These are phyloP conservation scores for Tolypocladium ophioglossoides DNA, from an alignment of 2,329 filamentous ascomycete genomes.

Conservation along the genomic window DNA sequence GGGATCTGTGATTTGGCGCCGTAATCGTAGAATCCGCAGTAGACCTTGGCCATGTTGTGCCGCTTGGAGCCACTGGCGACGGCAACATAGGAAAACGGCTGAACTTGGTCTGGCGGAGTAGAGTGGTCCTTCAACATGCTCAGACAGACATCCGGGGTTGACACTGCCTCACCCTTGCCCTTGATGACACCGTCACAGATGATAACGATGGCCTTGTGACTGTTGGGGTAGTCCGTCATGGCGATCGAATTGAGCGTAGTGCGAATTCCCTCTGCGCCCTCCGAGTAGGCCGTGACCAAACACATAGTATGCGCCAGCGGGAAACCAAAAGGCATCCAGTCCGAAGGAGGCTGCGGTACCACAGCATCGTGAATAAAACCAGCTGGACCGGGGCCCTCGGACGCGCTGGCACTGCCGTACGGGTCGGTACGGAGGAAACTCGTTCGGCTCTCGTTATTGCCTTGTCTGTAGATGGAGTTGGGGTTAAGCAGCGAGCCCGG, in stretches of 20 bases:
- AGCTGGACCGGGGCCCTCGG: constrained; percentile 68
- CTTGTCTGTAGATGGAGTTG: constrained; percentile 59
- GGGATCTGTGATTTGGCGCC: constrained; percentile 72
- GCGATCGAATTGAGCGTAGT: constrained; percentile 94
- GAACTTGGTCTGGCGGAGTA: constrained; percentile 67
- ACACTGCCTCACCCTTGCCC: constrained; percentile 75
- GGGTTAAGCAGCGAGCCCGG: constrained; percentile 62
- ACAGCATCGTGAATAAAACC: constrained; percentile 97
- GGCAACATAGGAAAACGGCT: constrained; percentile 90
- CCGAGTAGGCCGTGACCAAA: constrained; percentile 92
- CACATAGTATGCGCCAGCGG: constrained; percentile 90
- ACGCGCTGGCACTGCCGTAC: constrained; percentile 39
- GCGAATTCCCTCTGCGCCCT: constrained; percentile 84
- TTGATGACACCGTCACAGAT: constrained; percentile 98
- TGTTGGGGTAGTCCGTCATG: constrained; percentile 97
- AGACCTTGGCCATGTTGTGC: constrained; percentile 99
- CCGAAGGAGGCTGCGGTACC: constrained; percentile 88
- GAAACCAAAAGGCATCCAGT: constrained; percentile 96
- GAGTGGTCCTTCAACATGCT: constrained; percentile 93
- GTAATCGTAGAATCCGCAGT: constrained; percentile 97
- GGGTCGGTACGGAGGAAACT: constrained; percentile 56
- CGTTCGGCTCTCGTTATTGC: constrained; percentile 51
- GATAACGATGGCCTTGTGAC: constrained; percentile 92
- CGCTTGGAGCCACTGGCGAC: constrained; percentile 92
- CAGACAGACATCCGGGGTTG: constrained; percentile 83